Evolutionary conservation across 805 yeast genomes (phyloP), one percentile per base, ranked within the genome.

Genomic region (Jamesozyma rosinii): DNA sequence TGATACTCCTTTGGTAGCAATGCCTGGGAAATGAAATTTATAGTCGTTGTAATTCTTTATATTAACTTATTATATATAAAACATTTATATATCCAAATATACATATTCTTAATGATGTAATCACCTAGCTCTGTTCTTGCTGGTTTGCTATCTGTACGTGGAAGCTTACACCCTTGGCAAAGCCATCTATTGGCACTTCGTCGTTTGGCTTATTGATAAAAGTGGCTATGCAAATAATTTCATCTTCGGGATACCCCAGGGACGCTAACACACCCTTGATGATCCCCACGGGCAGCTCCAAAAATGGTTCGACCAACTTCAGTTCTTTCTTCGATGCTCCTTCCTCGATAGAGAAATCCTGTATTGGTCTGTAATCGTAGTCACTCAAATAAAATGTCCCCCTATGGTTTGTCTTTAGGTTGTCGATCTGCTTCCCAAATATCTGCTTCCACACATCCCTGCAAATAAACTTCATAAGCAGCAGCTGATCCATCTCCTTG

Each of bases 401-500:
- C 32, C 94, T 67, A 60, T 92, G 97, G 58, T 92, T 92, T 1
- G 98, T 92, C 48, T 95, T 75, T 45, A 92, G 70, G 52, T 87
- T 88, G 59, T 89, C 97, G 70, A 92, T 85, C 59, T 84, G 96
- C 63, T 88, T 90, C 32, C 79, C 77, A 64, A 77, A 87, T 24
- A 90, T 58, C 42, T 74, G 65, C 52, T 76, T 79, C 97, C 97
- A 92, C 24, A 89, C 82, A 52, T 89, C 97, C 37, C 95, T 74
- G 59, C 97, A 89, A 4, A 92, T 76, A 59, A 86, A 88, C 64
- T 90, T 90, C 86, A 92, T 85, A 33, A 90, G 74, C 50, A 85
- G 89, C 32, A 90, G 64, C 11, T 83, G 71, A 47, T 84, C 89
- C 70, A 57, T 80, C 61, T 59, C 76, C 50, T 63, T 63, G 41